Evolutionary conservation across 176 grass and related monocot genomes (phyloP), one percentile per base, ranked within the genome.

Genomic region (Echinochloa phyllopogon): DNA sequence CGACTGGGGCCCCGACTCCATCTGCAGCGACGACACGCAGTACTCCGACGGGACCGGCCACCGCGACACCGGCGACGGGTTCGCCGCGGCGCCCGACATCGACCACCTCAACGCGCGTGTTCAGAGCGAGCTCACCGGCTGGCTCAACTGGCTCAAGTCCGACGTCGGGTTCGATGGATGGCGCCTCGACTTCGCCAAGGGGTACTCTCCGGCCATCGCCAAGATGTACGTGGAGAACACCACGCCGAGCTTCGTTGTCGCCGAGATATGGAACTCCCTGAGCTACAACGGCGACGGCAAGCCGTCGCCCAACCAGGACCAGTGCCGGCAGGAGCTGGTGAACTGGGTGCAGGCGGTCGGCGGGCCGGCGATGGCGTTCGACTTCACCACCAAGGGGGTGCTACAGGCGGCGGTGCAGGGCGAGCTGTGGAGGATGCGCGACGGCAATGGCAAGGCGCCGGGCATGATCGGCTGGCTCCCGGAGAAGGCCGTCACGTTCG

Each of bases 141-240:
- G 95, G 94, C 83, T 97, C 47, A 79, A 79, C 66, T 94, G 89
- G 95, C 87, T 97, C 68, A 94, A 82, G 69, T 17, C 74, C 24
- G 88, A 91, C 72, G 20, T 94, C 29, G 88, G 95, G 1, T 97
- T 94, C 50, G 90, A 91, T 74, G 92, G 94, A 55, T 97, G 90
- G 92, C 88, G 94, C 11, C 87, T 94, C 40, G 94, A 97, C 80
- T 97, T 97, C 47, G 92, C 92, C 45, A 92, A 85, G 76, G 92
- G 92, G 0, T 97, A 94, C 83, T 92, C 92, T 8, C 6, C 93
- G 0, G 29, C 25, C 72, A 17, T 94, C 37, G 67, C 93, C 16
- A 85, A n/a, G 77, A 65, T 47, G 44, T 94, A 95, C 77, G 62
- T 95, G 2, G 62, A 75, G 12, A 79, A 52, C 59, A 83, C 85